Evolutionary conservation across 768 basidiomycete genomes (phyloP).

Genomic region (Boletus sp.): DNA sequence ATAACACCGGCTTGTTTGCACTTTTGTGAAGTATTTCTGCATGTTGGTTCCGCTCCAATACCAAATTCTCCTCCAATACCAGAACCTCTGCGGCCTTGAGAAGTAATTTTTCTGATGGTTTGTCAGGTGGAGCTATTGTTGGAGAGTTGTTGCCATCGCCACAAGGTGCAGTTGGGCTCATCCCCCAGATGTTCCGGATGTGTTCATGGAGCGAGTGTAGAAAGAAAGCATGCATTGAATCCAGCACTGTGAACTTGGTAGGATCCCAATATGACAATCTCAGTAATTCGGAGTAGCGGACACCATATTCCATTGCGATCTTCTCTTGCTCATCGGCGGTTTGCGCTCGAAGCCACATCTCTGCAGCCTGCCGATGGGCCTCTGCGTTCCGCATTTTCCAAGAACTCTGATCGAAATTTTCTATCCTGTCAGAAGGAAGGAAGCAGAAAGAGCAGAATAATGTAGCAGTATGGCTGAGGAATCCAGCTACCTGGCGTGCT

Average conservation of each 20-base stretch:
- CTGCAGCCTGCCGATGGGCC: background rate
- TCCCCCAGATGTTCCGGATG: background rate
- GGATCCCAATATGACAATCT: background rate
- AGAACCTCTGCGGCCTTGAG: background rate
- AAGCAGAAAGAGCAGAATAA: background rate
- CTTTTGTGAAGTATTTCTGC: background rate
- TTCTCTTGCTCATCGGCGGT: background rate
- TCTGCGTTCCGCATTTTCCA: background rate
- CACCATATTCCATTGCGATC: background rate
- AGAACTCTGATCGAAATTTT: background rate
- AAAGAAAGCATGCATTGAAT: background rate
- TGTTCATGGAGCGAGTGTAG: background rate
- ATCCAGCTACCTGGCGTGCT: background rate
- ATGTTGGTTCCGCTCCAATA: background rate
- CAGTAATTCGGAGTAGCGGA: background rate
- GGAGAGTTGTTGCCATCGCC: background rate
- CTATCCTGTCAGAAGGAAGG: background rate
- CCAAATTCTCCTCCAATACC: background rate
- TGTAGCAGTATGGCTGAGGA: background rate
- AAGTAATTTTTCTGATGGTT: background rate
- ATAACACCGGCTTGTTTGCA: background rate
- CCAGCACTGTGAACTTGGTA: background rate
- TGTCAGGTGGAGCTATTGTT: background rate
- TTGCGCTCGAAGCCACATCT: background rate
- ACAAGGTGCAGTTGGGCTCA: background rate